Base-by-base conservation (phyloP, 495 filamentous ascomycete genomes). In the Chaetomidium leptoderma region DNA sequence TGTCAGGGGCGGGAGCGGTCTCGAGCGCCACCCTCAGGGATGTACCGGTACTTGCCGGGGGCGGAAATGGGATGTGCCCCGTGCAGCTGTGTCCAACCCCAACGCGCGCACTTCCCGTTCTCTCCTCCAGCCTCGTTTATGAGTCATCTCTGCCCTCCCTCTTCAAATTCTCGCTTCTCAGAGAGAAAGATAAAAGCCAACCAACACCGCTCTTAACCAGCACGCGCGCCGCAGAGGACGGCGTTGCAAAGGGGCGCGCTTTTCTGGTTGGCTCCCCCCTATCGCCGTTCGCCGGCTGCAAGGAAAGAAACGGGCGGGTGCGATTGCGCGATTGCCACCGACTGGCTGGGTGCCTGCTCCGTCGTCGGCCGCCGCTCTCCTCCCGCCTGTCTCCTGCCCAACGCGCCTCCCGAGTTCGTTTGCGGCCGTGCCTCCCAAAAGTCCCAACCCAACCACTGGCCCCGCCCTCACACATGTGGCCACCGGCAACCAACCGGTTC, bases 111-210 rank as follows among this genome's bases (percentile, higher is more conserved):
- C 58, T 58, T 57, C 45, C 63, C 39, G 33, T 50, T 26, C 55
- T 55, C 47, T 3, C 43, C 23, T 21, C 55, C 51, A 61, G 55
- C 62, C 58, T 66, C 33, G 48, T 57, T 53, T 57, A 33, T 66
- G 61, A 66, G 61, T 66, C 64, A 66, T 54, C 54, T 49, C 16
- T 44, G 32, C 27, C 50, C 55, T 54, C 59, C 27, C 19, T 16
- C 29, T 16, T 27, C n/a, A 44, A 43, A 37, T 35, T 46, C 35
- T 53, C 29, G 40, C 10, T 36, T 57, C 17, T 19, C 9, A 16
- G 19, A 33, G 7, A n/a, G 23, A 10, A 8, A 19, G 23, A 46
- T 3, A 53, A 29, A 19, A 6, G 19, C 23, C 6, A 46, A 9
- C 42, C 33, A 5, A 6, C 48, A 33, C 33, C 26, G 19, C 21